Conservation (phyloP, 345 rosid species). For the Cochlearia excelsa region DNA sequence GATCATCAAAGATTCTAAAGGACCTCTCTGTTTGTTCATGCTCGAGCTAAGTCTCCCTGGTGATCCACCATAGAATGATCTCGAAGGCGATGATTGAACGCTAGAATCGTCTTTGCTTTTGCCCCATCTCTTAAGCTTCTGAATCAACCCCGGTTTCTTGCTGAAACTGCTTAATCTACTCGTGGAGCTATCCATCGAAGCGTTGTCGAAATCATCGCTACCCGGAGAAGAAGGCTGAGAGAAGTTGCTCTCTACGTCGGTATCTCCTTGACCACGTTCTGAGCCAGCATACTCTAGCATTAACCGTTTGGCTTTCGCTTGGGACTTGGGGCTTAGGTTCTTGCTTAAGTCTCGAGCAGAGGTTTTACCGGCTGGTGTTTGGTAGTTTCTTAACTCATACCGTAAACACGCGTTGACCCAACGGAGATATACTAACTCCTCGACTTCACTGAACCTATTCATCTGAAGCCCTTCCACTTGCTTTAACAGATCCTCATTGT, state of each 20-base stretch:
- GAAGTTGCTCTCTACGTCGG: slow-evolving; percentile 79
- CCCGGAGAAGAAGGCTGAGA: slow-evolving; percentile 95
- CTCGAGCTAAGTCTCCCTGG: slow-evolving; percentile 72
- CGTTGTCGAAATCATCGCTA: slow-evolving; percentile 85
- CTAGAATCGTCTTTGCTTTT: slow-evolving; percentile 80
- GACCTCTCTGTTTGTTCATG: slow-evolving; percentile 60
- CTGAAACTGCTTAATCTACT: slow-evolving; percentile 73
- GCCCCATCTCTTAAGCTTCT: slow-evolving; percentile 90
- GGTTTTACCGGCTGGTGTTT: slow-evolving; percentile 73
- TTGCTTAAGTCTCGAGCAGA: slow-evolving; percentile 94
- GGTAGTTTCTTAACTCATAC: slow-evolving; percentile 86
- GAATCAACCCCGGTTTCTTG: slow-evolving; percentile 71
- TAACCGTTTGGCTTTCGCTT: slow-evolving; percentile 74
- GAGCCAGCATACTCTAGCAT: slow-evolving; percentile 92
- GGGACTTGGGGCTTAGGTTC: slow-evolving; percentile 83
- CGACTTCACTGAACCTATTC: slow-evolving; percentile 97
- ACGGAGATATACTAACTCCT: slow-evolving; percentile 96
- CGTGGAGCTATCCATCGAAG: slow-evolving; percentile 74
- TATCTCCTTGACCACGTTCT: slow-evolving; percentile 93
- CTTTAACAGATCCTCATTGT: slow-evolving; percentile 79
- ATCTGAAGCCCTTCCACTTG: slow-evolving; percentile 99
- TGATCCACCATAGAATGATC: slow-evolving; percentile 71
- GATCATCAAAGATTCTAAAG: slow-evolving; percentile 82
- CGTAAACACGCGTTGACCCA: slow-evolving; percentile 99
- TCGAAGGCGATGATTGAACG: slow-evolving; percentile 64